phyloP scores from a whole-genome alignment of 768 basidiomycete genomes.

The Chiua virens region DNA sequence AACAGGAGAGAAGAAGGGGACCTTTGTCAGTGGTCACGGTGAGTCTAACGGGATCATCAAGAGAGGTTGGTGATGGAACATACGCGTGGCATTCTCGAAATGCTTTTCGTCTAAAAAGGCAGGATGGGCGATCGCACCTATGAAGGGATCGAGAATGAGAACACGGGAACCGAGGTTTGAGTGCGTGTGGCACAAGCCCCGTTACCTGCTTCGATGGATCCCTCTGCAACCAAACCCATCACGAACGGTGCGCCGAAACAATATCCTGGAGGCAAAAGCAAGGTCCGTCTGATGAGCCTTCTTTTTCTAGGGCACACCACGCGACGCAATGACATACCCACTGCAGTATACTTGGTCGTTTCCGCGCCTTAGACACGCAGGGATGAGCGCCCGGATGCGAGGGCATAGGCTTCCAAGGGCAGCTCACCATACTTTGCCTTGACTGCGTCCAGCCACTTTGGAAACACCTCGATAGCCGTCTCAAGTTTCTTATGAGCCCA shows the following conservation, averaged over 20 bases:
- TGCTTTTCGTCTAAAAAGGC: constrained; percentile 51
- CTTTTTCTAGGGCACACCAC: background rate
- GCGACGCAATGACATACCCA: constrained; percentile 33
- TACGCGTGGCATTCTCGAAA: constrained; percentile 48
- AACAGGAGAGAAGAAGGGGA: constrained; percentile 22
- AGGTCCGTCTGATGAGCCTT: no score
- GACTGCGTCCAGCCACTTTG: constrained; percentile 52
- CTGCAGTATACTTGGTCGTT: constrained; percentile 41
- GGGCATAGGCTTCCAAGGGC: no score
- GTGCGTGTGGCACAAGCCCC: no score
- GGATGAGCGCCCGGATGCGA: no score
- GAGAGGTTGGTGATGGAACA: constrained; percentile 5
- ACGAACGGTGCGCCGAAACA: constrained; percentile 56
- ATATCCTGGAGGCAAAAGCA: constrained; percentile 46
- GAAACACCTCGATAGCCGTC: constrained; percentile 39
- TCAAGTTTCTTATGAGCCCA: constrained; percentile 39
- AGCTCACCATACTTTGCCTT: constrained; percentile 45
- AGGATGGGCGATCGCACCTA: constrained; percentile 54
- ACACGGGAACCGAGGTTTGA: no score
- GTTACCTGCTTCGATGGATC: constrained; percentile 46
- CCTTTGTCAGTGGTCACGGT: constrained; percentile 9
- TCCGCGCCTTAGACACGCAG: constrained; percentile 18
- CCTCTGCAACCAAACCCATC: constrained; percentile 43
- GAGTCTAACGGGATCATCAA: background rate
- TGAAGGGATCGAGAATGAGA: background rate